Percentiles rank a stretch among this genome's conserved stretches.
These are phyloP conservation scores for Colletotrichum truncatum DNA, from an alignment of 2,329 filamentous ascomycete species.

Conservation along the genomic window DNA sequence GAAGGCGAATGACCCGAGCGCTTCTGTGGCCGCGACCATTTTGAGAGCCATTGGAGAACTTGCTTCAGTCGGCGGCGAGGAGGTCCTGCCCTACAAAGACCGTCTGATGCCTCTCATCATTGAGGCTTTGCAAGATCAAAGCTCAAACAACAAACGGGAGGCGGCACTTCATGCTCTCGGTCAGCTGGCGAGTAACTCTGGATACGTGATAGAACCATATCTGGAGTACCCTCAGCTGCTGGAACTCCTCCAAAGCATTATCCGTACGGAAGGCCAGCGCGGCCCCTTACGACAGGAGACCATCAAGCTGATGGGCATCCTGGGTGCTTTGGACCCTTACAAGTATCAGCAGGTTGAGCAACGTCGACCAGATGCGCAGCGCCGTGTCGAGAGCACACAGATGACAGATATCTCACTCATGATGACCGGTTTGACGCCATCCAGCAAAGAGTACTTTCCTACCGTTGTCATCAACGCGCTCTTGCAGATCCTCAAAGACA, in stretches of 20 bases:
- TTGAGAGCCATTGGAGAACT: slow-evolving; percentile 94
- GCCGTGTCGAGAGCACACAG: slow-evolving; percentile 68
- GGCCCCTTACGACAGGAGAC: slow-evolving; percentile 90
- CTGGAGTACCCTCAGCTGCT: slow-evolving; percentile 93
- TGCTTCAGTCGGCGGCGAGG: slow-evolving; percentile 90
- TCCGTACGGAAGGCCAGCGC: slow-evolving; percentile 87
- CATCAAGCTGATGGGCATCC: slow-evolving; percentile 94
- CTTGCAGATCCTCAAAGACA: slow-evolving; percentile 90
- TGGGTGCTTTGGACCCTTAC: slow-evolving; percentile 95
- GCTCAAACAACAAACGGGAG: slow-evolving; percentile 88
- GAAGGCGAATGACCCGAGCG: slow-evolving; percentile 85
- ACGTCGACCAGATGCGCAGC: slow-evolving; percentile 82
- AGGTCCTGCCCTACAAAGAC: slow-evolving; percentile 92
- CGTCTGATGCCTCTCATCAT: slow-evolving; percentile 95
- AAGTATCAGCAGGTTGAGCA: slow-evolving; percentile 96
- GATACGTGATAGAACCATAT: slow-evolving; percentile 97
- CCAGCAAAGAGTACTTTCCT: slow-evolving; percentile 97
- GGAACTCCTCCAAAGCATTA: slow-evolving; percentile 91
- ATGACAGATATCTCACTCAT: slow-evolving; percentile 96
- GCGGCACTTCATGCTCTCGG: slow-evolving; percentile 90
- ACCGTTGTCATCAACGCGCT: slow-evolving; percentile 98
- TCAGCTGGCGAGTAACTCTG: slow-evolving; percentile 93
- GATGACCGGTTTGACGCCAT: slow-evolving; percentile 96
- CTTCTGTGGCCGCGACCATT: slow-evolving; percentile 93
- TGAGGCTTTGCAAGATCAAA: slow-evolving; percentile 91